phyloP scores from a whole-genome alignment of 2,329 filamentous ascomycete genomes.

The Pseudocercospora eumusae region DNA sequence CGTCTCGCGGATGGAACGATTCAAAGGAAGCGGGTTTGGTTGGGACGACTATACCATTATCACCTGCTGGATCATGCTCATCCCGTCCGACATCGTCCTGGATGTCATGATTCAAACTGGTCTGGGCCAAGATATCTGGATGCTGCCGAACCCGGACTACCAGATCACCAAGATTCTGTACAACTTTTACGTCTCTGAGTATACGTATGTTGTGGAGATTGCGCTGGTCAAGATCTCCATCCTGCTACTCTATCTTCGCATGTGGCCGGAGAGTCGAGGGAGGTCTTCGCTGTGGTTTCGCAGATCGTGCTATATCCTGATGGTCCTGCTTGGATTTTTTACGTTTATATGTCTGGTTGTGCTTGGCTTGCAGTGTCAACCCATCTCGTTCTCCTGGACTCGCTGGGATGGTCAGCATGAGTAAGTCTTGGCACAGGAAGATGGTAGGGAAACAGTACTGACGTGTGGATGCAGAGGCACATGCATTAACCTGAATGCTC shows the following conservation, averaged over 20 bases:
- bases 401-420: conserved; percentile 23
- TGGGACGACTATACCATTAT: conserved; percentile 25
- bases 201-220: conserved; percentile 22
- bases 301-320: conserved; percentile 16
- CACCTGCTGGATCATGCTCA: conserved; percentile 19
- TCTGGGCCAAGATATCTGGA: conserved; percentile 28
- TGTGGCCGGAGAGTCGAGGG: conserved; percentile 23
- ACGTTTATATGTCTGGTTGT: conserved; percentile 13
- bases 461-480: conserved; percentile 17
- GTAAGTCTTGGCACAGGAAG: background rate
- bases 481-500: conserved; percentile 28
- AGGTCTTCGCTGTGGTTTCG: conserved; percentile 22
- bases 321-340: conserved; percentile 15
- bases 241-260: conserved; percentile 23
- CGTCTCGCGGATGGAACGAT: conserved; percentile 18
- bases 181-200: conserved; percentile 26
- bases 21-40: conserved; percentile 24
- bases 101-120: conserved; percentile 20
- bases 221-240: conserved; percentile 24
- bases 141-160: conserved; percentile 11
- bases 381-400: conserved; percentile 23
- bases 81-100: conserved; percentile 18
- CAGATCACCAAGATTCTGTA: conserved; percentile 24
- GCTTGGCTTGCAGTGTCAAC: conserved; percentile 24
- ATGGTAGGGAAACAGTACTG: background rate